Evolutionary conservation across 352 stramenopile species (phyloP), one percentile per base, ranked within the genome.

Genomic region (Pythium scleroteichum): DNA sequence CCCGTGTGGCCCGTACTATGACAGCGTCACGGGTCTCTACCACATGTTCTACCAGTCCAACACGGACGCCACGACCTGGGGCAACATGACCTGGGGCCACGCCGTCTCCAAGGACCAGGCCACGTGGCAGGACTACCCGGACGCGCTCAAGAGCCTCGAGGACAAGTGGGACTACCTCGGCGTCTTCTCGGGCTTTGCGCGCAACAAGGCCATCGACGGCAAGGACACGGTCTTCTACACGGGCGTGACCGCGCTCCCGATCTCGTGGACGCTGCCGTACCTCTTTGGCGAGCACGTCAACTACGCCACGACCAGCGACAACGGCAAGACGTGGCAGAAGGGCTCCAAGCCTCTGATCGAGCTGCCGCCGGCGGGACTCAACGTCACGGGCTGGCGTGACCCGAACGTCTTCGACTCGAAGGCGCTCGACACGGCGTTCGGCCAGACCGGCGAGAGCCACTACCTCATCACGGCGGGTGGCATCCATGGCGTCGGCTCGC

Each of bases 11-110:
- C 82, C 85, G 32, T 88, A 91, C 68, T 92, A 78, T 42, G 82
- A 91, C 66, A 53, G 66, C 5, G 75, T 59, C 38, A 89, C 74
- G 12, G 68, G 61, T 9, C 62, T 84, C 47, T 93, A 91, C 55
- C 84, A 93, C 72, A 74, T 93, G 69, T 91, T 93, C 70, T 90
- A 90, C 69, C 82, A 91, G 71, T 73, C 56, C 9, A 90, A 93
- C 69, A 74, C 78, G n/a, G 68, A 77, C 24, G 68, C 58, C 33
- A 85, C 79, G 19, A 58, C 68, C 19, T 88, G 78, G 79, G 78
- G 76, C 55, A 87, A 89, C 59, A 89, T 90, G 79, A 85, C 77
- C 1, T 93, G 84, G 84, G 81, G 81, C 40, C 84, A 93, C 68
- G 79, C 78, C 44, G 76, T 90, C 9, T 90, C 79, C 4, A 69